Base-by-base conservation (phyloP, 2,329 filamentous ascomycete genomes). In the Dactylellina drechsleri region DNA sequence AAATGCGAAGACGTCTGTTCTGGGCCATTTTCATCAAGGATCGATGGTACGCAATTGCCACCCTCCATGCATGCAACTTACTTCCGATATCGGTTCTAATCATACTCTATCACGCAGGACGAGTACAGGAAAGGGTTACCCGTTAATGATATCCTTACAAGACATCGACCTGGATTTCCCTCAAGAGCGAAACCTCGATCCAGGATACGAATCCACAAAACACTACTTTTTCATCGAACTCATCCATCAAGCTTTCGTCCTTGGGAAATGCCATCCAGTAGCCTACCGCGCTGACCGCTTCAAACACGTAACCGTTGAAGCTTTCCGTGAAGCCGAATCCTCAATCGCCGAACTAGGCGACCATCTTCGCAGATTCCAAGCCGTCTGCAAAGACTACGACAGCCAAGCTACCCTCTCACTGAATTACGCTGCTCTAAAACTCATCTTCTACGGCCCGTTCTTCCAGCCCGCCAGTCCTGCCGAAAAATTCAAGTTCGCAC, bases 21-120 rank as follows among this genome's bases (percentile, higher is more conserved):
- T 78, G 77, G 77, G 77, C 77, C 5, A 70, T 78, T 10, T 78
- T 78, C 57, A 76, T 65, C 58, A 78, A 78, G 50, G 77, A 78
- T 43, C 60, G 77, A 59, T 78, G 77, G 77, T 71, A 64, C n/a
- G 60, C 57, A 13, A n/a, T 53, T 16, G 15, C 52, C 20, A 47
- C 40, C 36, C 20, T 28, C 18, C 28, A n/a, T 8, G n/a, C 36
- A 45, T 12, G 49, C 15, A 50, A 13, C 56, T 40, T 50, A 13
- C 60, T 45, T 26, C 2, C 53, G 28, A 50, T 23, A 49, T 56
- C 49, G 20, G 49, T 52, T 52, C 49, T 52, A 52, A 52, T 18
- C 20, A 1, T 4, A 16, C n/a, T 12, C n/a, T 26, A 23, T 26
- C 10, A 62, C 43, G 16, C 7, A 77, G 62, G 76, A 78, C 77